A percentile compares a stretch with the other conserved stretches of the same genome.
Conservation (phyloP, 1,284 basidiomycete species). For the Albatrellus sp. region DNA sequence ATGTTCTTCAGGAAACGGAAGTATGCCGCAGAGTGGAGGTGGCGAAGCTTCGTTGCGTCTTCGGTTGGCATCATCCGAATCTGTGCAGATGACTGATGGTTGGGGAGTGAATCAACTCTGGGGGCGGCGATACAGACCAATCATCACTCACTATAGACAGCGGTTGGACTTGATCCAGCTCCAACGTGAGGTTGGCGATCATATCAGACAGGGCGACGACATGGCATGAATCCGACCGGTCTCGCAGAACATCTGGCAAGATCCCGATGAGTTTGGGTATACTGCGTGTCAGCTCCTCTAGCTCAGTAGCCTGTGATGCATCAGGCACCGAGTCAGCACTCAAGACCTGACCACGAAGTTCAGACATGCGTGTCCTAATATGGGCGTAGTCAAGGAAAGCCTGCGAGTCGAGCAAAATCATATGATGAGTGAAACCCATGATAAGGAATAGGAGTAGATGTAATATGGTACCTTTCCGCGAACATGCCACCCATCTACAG, state of each 20-base stretch:
- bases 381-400: slow-evolving; percentile 59
- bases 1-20: slow-evolving; percentile 28
- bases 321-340: slow-evolving; percentile 32
- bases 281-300: slow-evolving; percentile 46
- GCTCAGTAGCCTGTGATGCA: slow-evolving; percentile 33
- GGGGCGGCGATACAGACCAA: slow-evolving; percentile 6
- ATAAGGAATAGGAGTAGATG: slow-evolving; percentile 5
- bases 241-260: slow-evolving; percentile 56
- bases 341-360: slow-evolving; percentile 35
- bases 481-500: slow-evolving; percentile 64
- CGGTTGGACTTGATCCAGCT: slow-evolving; percentile 48
- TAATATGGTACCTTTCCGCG: slow-evolving; percentile 58
- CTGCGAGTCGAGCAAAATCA: slow-evolving; percentile 23
- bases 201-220: slow-evolving; percentile 64
- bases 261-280: slow-evolving; percentile 60
- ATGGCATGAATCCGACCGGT: slow-evolving; percentile 46
- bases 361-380: slow-evolving; percentile 49
- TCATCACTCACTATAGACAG: slow-evolving; percentile 40
- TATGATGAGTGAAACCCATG: slow-evolving; percentile 3
- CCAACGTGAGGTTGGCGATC: slow-evolving; percentile 47
- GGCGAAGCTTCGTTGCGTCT: slow-evolving; percentile 36
- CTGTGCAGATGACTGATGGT: slow-evolving; percentile 23
- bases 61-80: slow-evolving; percentile 29
- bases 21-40: slow-evolving; percentile 37
- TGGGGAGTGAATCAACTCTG: slow-evolving; percentile 4